These are phyloP conservation scores for Clonostachys solani DNA, from an alignment of 2,329 filamentous ascomycete species.

Conservation along the genomic window DNA sequence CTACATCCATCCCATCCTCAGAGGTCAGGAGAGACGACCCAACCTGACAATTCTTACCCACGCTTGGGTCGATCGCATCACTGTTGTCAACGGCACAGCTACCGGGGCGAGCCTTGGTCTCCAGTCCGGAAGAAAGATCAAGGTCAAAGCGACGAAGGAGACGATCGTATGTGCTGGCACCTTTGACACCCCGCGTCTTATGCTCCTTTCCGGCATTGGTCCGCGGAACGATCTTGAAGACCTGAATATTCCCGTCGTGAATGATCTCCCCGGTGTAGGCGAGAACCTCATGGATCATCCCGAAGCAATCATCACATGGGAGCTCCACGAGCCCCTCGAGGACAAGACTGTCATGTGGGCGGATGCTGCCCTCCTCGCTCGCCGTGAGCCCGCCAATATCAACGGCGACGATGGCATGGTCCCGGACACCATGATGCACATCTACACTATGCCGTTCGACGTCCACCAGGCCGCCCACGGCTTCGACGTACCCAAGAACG, in stretches of 20 bases:
- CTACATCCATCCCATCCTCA: conserved; percentile 87
- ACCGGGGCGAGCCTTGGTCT: conserved; percentile 67
- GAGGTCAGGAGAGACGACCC: conserved; percentile 74
- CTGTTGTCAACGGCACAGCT: conserved; percentile 65
- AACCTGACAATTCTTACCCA: conserved; percentile 86
- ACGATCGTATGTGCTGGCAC: conserved; percentile 78
- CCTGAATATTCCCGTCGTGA: conserved; percentile 51
- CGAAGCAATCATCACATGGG: conserved; percentile 63
- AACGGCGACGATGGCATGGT: conserved; percentile 58
- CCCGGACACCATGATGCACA: conserved; percentile 92
- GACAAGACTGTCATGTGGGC: conserved; percentile 74
- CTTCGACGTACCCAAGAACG: conserved; percentile 63
- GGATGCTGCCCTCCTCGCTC: conserved; percentile 74
- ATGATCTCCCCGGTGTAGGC: conserved; percentile 55
- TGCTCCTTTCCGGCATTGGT: conserved; percentile 54
- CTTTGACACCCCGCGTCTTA: conserved; percentile 71
- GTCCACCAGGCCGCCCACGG: conserved; percentile 80
- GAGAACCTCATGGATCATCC: conserved; percentile 59
- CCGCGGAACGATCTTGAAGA: conserved; percentile 46
- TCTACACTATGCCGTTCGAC: conserved; percentile 90
- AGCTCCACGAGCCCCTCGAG: conserved; percentile 70
- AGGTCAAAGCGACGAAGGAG: conserved; percentile 65
- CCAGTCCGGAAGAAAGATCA: conserved; percentile 44
- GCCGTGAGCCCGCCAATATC: conserved; percentile 49
- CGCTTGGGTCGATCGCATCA: conserved; percentile 80